These are phyloP conservation scores for Orbilia ellipsospora DNA, from an alignment of 2,329 filamentous ascomycete genomes.

Conservation along the genomic window DNA sequence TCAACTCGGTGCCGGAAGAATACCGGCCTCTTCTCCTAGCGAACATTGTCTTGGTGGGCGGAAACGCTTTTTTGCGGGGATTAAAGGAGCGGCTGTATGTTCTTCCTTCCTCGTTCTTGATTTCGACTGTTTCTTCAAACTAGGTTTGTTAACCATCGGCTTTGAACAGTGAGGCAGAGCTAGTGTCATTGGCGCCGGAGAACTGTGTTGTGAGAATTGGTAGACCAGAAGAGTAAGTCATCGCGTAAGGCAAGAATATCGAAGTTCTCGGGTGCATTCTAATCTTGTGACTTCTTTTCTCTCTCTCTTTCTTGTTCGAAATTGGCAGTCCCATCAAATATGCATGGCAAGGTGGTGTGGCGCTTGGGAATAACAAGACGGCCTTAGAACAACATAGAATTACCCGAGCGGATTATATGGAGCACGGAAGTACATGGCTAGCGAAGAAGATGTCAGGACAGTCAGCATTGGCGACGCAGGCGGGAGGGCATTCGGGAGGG, in stretches of 20 bases:
- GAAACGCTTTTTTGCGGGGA: conserved; percentile 81
- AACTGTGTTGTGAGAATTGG: conserved; percentile 82
- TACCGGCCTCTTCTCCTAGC: conserved; percentile 84
- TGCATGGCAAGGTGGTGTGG: conserved; percentile 86
- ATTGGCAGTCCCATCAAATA: conserved; percentile 73
- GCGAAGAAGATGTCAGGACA: conserved; percentile 74
- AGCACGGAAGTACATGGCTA: conserved; percentile 80
- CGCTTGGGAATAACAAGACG: conserved; percentile 76
- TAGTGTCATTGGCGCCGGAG: conserved; percentile 76
- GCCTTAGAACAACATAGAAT: conserved; percentile 75
- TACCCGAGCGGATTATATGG: conserved; percentile 90
- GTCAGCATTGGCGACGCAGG: conserved; percentile 11
- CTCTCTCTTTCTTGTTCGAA: not conserved
- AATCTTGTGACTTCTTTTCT: conserved; percentile 22
- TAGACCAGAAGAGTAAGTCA: conserved; percentile 70
- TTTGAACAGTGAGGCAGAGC: conserved; percentile 69
- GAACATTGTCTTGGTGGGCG: conserved; percentile 89
- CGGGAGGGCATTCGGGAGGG: conserved; percentile 7
- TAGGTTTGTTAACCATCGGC: not conserved
- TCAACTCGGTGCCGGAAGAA: conserved; percentile 79
- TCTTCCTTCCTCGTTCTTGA: not conserved
- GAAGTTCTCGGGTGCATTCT: not conserved
- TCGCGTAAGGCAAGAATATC: not conserved
- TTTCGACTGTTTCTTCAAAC: not conserved
- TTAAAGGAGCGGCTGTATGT: conserved; percentile 79